Evolutionary conservation across 805 yeast species (phyloP), one percentile per base, ranked within the genome.

Genomic region (Yarrowia phangngaensis): DNA sequence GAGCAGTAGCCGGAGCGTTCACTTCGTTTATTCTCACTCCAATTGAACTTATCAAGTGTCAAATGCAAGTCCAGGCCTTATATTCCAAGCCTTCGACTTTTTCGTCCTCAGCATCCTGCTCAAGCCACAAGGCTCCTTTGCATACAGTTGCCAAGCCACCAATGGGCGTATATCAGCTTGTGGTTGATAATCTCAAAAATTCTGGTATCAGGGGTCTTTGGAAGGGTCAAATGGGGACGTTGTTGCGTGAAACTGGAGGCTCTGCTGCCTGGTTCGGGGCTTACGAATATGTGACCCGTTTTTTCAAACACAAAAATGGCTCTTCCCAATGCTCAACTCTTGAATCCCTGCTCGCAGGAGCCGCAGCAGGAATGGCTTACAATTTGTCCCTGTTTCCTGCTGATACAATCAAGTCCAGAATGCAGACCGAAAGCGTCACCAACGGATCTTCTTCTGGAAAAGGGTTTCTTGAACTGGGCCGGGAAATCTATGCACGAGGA

Each of bases 261-360:
- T 84, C 95, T 2, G 85, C 95, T 4, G 80, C 90, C 2, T 89
- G 97, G 97, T 89, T 89, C 67, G 90, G 95, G 0, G 77, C 92
- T 13, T 88, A 88, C 63, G 95, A 88, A 61, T 66, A 72, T 34
- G 66, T 74, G 6, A 62, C 53, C 23, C 17, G 20, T 13, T 19
- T 28, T 11, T 43, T 53, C 26, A 26, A 46, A 48, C 48, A 13
- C 15, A 40, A 34, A 19, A 50, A 27, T 9, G 15, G 51, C 16
- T 50, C 53, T 48, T 46, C 61, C 13, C 67, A 65, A 31, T 29
- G 35, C 29, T 64, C 71, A 7, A 71, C 76, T 3, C 60, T 73
- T 54, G 85, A 84, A 56, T 63, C 81, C 15, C 67, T 89, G 55
- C 52, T 73, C 1, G 82, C 94, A 52, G 97, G 97, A 45, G 96